Conservation (phyloP, 2,329 filamentous ascomycete genomes). For the Alternaria infectoria region DNA sequence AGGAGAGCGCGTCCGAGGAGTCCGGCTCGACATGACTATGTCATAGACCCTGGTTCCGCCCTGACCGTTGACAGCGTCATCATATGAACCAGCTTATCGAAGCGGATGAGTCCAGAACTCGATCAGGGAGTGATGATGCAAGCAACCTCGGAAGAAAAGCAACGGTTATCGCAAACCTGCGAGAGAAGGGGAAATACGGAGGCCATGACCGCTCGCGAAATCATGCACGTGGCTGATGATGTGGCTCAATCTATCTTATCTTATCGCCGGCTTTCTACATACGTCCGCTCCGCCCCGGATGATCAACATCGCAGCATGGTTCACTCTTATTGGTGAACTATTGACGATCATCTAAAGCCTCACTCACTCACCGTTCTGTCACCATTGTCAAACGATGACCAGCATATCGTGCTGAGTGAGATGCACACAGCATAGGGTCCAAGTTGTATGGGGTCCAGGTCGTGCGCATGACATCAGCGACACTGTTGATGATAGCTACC, state of each 20-base stretch:
- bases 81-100: background rate
- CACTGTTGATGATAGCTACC: background rate
- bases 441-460: background rate
- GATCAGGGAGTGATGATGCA: background rate
- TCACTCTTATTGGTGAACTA: background rate
- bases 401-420: background rate
- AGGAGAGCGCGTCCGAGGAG: conserved; percentile 5
- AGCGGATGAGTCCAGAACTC: background rate
- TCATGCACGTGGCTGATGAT: background rate
- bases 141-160: background rate
- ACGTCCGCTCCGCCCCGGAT: background rate
- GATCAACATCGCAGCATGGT: background rate
- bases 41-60: conserved; percentile 4
- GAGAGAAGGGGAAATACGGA: background rate
- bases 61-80: conserved; percentile 1
- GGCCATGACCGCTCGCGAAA: background rate
- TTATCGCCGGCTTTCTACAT: background rate
- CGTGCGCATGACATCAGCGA: background rate
- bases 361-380: background rate
- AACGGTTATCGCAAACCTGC: background rate
- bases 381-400: background rate
- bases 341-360: background rate
- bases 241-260: background rate
- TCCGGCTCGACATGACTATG: background rate
- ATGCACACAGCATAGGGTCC: background rate